Conservation (phyloP, 2,329 filamentous ascomycete species). For the Trichoderma cornu-damae region DNA sequence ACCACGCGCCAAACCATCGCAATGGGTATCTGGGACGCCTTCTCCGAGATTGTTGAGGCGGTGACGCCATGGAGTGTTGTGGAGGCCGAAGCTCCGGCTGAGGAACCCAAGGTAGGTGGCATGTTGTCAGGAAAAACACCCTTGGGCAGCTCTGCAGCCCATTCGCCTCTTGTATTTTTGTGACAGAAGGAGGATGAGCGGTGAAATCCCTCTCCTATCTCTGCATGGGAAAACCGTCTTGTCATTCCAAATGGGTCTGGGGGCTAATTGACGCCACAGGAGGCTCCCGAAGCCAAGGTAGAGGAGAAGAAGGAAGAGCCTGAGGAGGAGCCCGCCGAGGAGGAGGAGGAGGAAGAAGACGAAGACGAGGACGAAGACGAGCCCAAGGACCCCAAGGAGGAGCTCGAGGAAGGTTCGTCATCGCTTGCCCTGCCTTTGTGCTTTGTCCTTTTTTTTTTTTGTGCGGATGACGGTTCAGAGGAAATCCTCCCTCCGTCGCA, state of each 20-base stretch:
- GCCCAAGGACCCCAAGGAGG: slow-evolving; percentile 80
- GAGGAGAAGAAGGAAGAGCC: slow-evolving; percentile 45
- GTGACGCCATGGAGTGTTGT: slow-evolving; percentile 60
- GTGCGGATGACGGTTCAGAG: slow-evolving; percentile 1
- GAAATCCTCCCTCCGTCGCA: neutral
- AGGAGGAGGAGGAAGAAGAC: slow-evolving; percentile 57
- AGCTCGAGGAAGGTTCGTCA: slow-evolving; percentile 81
- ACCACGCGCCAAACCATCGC: slow-evolving; percentile 34
- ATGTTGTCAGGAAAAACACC: neutral
- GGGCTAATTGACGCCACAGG: slow-evolving; percentile 24
- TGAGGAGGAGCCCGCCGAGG: slow-evolving; percentile 46
- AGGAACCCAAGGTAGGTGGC: slow-evolving; percentile 52
- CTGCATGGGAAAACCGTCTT: neutral
- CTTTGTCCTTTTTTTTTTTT: neutral
- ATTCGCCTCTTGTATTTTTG: neutral
- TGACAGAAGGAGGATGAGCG: neutral
- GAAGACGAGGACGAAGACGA: slow-evolving; percentile 77
- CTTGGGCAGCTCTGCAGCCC: slow-evolving; percentile 14
- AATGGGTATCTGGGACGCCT: slow-evolving; percentile 64
- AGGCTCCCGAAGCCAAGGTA: slow-evolving; percentile 34
- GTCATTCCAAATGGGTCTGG: neutral
- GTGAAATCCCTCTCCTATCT: neutral
- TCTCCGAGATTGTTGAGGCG: slow-evolving; percentile 60
- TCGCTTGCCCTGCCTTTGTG: neutral
- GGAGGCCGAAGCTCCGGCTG: slow-evolving; percentile 63